Percentiles rank a stretch among this genome's conserved stretches.
Evolutionary conservation across 129 eudicot species (phyloP).

Genomic region (Flaveria linearis): DNA sequence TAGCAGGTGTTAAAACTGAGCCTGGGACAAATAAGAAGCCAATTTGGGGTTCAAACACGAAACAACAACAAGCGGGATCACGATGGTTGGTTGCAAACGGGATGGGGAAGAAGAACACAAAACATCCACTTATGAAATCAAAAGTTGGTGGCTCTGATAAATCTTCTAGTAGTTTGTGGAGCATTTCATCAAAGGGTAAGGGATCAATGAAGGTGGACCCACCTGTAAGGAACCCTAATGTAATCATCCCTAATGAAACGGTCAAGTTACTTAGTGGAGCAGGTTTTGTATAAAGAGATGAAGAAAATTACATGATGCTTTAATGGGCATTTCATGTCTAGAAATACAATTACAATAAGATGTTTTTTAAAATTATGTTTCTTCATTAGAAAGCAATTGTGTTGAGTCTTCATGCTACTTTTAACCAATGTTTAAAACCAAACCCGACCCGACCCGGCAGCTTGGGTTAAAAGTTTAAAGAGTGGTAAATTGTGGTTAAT

Average conservation of each 20-base stretch:
- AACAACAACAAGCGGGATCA: slow-evolving; percentile 83
- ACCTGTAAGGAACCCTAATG: slow-evolving; percentile 72
- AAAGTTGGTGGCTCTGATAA: slow-evolving; percentile 52
- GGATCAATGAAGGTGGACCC: slow-evolving; percentile 48
- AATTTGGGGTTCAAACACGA: slow-evolving; percentile 68
- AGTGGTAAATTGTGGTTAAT: background rate
- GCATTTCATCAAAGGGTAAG: slow-evolving; percentile 75
- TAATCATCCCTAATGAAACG: slow-evolving; percentile 63
- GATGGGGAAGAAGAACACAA: slow-evolving; percentile 86
- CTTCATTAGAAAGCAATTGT: background rate
- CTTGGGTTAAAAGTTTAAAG: slow-evolving; percentile 6
- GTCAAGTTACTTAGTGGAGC: slow-evolving; percentile 54
- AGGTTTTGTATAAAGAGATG: slow-evolving; percentile 29
- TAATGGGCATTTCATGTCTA: no score
- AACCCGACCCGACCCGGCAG: background rate
- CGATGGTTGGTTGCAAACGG: slow-evolving; percentile 97
- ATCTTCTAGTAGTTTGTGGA: slow-evolving; percentile 68
- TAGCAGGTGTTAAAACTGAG: slow-evolving; percentile 77
- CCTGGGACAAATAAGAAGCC: slow-evolving; percentile 59
- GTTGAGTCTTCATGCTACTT: background rate
- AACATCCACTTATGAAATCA: slow-evolving; percentile 72
- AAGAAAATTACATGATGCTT: background rate
- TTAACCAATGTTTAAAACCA: background rate
- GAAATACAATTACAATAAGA: background rate
- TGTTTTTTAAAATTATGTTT: background rate